Evolutionary conservation across 805 yeast species (phyloP).

Genomic region (Candida berthetii): DNA sequence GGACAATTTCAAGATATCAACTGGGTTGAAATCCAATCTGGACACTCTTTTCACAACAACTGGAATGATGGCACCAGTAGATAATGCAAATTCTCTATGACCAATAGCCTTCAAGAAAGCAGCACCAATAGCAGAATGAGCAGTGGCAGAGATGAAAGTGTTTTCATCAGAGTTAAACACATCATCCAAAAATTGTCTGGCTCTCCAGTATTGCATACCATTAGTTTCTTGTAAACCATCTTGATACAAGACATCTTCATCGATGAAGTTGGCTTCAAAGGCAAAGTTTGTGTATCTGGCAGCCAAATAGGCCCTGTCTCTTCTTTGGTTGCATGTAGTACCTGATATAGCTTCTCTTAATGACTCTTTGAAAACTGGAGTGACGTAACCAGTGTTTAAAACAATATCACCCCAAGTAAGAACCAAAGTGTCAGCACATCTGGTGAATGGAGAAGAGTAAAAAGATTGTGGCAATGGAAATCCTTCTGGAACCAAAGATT

Average conservation of each 20-base stretch:
- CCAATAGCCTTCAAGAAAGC: slow-evolving; percentile 40
- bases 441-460: slow-evolving; percentile 50
- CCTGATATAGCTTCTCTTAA: slow-evolving; percentile 56
- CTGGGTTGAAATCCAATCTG: background rate
- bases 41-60: slow-evolving; percentile 36
- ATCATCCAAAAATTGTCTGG: slow-evolving; percentile 39
- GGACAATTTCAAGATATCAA: background rate
- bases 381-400: background rate
- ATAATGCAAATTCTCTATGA: slow-evolving; percentile 41
- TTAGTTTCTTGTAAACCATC: slow-evolving; percentile 41
- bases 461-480: slow-evolving; percentile 45
- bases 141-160: slow-evolving; percentile 34
- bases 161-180: slow-evolving; percentile 12
- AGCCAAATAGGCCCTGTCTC: slow-evolving; percentile 28
- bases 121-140: slow-evolving; percentile 45
- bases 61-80: slow-evolving; percentile 54
- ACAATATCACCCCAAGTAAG: slow-evolving; percentile 42
- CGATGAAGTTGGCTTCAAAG: slow-evolving; percentile 38
- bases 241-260: slow-evolving; percentile 37
- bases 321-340: slow-evolving; percentile 42
- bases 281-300: slow-evolving; percentile 35
- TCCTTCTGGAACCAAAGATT: slow-evolving; percentile 29
- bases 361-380: slow-evolving; percentile 26
- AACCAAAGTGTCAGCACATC: slow-evolving; percentile 42
- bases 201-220: slow-evolving; percentile 33